A percentile compares a stretch with the other conserved stretches of the same genome.
Evolutionary conservation across 2,329 filamentous ascomycete species (phyloP).

Genomic region (Myriosclerotinia scirpicola): DNA sequence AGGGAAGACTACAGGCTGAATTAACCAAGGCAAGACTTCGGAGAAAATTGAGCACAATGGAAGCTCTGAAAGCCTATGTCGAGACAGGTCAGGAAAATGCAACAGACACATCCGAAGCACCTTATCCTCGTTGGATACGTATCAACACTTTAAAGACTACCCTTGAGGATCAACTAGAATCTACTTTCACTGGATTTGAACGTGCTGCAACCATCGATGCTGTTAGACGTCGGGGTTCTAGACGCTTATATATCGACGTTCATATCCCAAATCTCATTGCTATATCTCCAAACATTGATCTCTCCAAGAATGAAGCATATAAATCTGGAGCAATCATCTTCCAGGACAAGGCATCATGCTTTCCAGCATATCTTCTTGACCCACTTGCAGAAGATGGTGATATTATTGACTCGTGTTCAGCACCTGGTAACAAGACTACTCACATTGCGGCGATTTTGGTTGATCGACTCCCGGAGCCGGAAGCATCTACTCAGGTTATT

Average conservation of each 20-base stretch:
- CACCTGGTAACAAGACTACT: slow-evolving; percentile 96
- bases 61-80: slow-evolving; percentile 61
- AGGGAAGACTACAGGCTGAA: slow-evolving; percentile 75
- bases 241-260: slow-evolving; percentile 68
- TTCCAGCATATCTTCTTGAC: slow-evolving; percentile 85
- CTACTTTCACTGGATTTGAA: slow-evolving; percentile 67
- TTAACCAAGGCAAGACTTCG: slow-evolving; percentile 77
- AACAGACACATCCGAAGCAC: slow-evolving; percentile 36
- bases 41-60: slow-evolving; percentile 66
- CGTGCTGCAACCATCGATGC: slow-evolving; percentile 56
- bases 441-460: slow-evolving; percentile 76
- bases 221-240: slow-evolving; percentile 51
- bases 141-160: slow-evolving; percentile 77
- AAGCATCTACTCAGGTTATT: slow-evolving; percentile 50
- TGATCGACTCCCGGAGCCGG: slow-evolving; percentile 40
- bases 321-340: slow-evolving; percentile 76
- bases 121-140: slow-evolving; percentile 87
- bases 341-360: slow-evolving; percentile 96
- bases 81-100: slow-evolving; percentile 51
- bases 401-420: slow-evolving; percentile 89
- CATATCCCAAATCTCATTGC: slow-evolving; percentile 84
- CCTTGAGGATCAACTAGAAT: slow-evolving; percentile 68
- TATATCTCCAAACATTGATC: slow-evolving; percentile 67
- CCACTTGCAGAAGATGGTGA: slow-evolving; percentile 67
- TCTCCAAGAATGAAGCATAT: slow-evolving; percentile 74